These are phyloP conservation scores for Prunus dulcis DNA, from an alignment of 306 rosid species.

Conservation along the genomic window DNA sequence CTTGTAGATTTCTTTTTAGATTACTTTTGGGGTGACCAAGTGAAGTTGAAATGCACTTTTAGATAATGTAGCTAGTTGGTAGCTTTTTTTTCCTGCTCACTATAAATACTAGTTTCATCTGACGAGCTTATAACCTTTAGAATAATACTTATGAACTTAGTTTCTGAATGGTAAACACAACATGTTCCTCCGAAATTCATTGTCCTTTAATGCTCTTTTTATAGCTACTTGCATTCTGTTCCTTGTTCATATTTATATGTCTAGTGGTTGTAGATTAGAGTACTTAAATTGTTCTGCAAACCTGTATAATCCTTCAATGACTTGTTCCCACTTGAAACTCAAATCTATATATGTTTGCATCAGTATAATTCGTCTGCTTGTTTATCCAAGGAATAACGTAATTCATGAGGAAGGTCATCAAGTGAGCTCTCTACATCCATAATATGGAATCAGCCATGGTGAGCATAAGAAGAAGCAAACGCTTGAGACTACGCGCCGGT, in stretches of 20 bases:
- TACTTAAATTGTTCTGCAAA: no score
- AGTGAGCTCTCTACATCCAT: constrained; percentile 22
- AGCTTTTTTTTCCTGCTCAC: neutral
- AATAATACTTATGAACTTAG: neutral
- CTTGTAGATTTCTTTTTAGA: neutral
- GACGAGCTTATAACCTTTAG: neutral
- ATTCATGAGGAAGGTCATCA: constrained; percentile 17
- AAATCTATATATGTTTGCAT: constrained; percentile 5
- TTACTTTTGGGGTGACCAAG: neutral
- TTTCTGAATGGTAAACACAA: no score
- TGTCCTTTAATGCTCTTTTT: neutral
- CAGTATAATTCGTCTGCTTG: constrained; percentile 11
- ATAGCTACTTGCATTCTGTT: neutral
- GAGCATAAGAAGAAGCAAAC: constrained; percentile 87
- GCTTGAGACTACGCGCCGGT: constrained; percentile 75
- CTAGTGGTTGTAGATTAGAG: no score
- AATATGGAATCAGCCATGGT: constrained; percentile 46
- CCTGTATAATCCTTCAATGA: neutral
- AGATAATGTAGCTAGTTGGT: neutral
- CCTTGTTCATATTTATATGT: neutral
- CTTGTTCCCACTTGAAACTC: constrained; percentile 8
- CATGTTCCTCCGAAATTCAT: neutral
- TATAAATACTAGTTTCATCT: neutral
- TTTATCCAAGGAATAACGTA: neutral
- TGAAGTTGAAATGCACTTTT: neutral